Conservation (phyloP, 371 early-diverging fungal genomes). For the Lichtheimia corymbifera region DNA sequence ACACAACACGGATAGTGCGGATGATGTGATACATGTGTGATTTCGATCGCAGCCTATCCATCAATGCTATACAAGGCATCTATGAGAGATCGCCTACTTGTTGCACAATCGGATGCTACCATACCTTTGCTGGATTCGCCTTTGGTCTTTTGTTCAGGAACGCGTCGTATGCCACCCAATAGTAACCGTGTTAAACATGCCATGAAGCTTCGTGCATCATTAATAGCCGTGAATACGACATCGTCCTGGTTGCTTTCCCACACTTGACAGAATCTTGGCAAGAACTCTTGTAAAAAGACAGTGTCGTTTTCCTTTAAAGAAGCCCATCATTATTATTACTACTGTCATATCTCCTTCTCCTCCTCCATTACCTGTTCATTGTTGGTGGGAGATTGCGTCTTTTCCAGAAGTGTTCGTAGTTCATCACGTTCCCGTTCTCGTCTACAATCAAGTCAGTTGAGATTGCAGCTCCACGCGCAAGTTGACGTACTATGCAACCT, state of each 20-base stretch:
- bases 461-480: neutral
- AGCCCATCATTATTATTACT: neutral
- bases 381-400: conserved; percentile 19
- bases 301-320: conserved; percentile 31
- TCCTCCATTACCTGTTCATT: conserved; percentile 26
- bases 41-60: conserved; percentile 44
- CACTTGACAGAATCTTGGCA: conserved; percentile 32
- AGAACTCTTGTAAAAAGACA: conserved; percentile 27
- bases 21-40: conserved; percentile 42
- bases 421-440: conserved; percentile 26
- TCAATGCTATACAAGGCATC: conserved; percentile 29
- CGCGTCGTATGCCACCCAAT: conserved; percentile 39
- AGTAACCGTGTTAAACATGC: conserved; percentile 39
- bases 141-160: conserved; percentile 39
- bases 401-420: conserved; percentile 27
- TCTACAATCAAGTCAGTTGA: conserved; percentile 15
- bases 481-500: neutral
- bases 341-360: neutral
- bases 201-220: conserved; percentile 42
- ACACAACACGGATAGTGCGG: conserved; percentile 33
- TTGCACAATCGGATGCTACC: neutral
- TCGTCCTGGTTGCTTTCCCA: conserved; percentile 26
- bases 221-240: conserved; percentile 22
- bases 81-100: neutral
- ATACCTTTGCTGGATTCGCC: conserved; percentile 46